Evolutionary conservation across 2,329 filamentous ascomycete species (phyloP).

Genomic region (Ceratocystis alfenasii): DNA sequence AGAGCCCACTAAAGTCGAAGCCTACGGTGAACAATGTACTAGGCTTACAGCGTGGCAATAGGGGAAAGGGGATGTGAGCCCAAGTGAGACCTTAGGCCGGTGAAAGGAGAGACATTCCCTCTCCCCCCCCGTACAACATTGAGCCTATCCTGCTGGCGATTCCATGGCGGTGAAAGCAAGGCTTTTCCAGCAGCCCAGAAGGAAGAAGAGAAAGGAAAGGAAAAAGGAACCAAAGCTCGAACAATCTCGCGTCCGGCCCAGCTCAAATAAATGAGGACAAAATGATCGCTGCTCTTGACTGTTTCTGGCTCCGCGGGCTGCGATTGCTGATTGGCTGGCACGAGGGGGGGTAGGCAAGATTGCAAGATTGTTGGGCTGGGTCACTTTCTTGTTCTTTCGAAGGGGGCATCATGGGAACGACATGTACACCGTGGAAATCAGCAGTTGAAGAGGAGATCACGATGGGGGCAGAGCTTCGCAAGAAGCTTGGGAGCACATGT

Average conservation of each 20-base stretch:
- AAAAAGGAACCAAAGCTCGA: background rate
- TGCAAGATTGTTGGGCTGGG: background rate
- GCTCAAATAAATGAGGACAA: background rate
- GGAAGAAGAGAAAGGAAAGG: background rate
- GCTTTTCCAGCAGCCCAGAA: background rate
- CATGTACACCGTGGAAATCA: background rate
- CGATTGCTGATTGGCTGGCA: background rate
- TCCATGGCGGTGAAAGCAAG: background rate
- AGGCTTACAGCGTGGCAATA: background rate
- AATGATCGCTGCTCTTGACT: constrained; percentile 1
- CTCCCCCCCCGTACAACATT: background rate
- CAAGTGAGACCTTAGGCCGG: background rate
- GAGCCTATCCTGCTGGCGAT: background rate
- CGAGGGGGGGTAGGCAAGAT: background rate
- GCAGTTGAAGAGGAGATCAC: too few species aligned
- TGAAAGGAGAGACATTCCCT: background rate
- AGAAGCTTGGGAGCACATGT: too few species aligned
- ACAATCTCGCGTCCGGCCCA: constrained; percentile 3
- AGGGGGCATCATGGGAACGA: too few species aligned
- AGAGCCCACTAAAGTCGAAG: background rate
- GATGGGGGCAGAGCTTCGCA: too few species aligned
- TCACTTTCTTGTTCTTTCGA: background rate
- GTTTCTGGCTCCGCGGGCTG: background rate
- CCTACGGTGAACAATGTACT: background rate
- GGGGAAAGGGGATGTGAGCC: background rate